Conservation (phyloP, 2,329 filamentous ascomycete genomes). For the Trematosphaeria pertusa region DNA sequence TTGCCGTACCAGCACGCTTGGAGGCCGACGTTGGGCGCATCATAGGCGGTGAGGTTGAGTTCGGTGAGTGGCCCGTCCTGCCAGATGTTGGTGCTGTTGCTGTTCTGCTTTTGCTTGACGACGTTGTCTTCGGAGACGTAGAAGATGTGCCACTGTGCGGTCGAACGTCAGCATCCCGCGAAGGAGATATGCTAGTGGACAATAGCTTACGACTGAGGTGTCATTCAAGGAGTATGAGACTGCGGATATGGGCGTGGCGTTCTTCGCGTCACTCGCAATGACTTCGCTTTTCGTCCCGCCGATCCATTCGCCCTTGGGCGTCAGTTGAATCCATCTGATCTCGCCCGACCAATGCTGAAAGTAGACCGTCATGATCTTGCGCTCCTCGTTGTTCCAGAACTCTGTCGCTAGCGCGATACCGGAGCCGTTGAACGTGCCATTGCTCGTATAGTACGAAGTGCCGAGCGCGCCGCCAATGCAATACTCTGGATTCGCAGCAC, state of each 20-base stretch:
- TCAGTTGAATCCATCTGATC: conserved; percentile 51
- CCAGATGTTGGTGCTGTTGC: conserved; percentile 51
- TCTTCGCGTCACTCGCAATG: conserved; percentile 53
- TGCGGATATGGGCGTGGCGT: conserved; percentile 51
- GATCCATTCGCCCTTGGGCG: conserved; percentile 45
- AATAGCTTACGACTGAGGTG: conserved; percentile 42
- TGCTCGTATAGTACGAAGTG: conserved; percentile 46
- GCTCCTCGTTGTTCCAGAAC: conserved; percentile 48
- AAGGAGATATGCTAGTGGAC: too few relatives aligned
- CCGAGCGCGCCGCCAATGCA: conserved; percentile 51
- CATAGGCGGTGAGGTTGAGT: conserved; percentile 83
- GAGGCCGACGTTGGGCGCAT: conserved; percentile 87
- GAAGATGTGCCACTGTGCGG: conserved; percentile 47
- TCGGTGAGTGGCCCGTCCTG: conserved; percentile 60
- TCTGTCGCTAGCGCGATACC: conserved; percentile 55
- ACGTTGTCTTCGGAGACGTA: conserved; percentile 51
- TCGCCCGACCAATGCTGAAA: conserved; percentile 54
- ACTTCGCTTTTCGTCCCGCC: conserved; percentile 49
- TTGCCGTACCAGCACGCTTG: conserved; percentile 83
- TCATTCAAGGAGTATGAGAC: conserved; percentile 49
- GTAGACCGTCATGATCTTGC: conserved; percentile 52
- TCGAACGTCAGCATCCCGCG: too few relatives aligned
- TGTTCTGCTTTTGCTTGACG: conserved; percentile 49
- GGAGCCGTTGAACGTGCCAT: conserved; percentile 56
- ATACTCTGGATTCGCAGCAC: conserved; percentile 32